Percentiles rank a stretch among this genome's conserved stretches.
These are phyloP conservation scores for Phyllostachys edulis DNA, from an alignment of 176 grass and related monocot genomes.

Conservation along the genomic window DNA sequence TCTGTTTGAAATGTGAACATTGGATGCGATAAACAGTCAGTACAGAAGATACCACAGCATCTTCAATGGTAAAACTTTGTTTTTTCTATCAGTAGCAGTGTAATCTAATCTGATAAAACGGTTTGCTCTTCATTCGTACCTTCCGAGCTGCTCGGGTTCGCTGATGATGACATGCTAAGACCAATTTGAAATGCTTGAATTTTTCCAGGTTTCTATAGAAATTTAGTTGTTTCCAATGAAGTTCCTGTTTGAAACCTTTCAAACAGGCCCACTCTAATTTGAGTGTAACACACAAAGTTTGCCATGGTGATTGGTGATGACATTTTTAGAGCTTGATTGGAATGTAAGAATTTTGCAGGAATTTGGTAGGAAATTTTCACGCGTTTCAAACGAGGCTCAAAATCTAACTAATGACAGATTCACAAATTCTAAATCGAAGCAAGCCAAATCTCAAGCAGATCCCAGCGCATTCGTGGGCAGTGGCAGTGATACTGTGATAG, in stretches of 20 bases:
- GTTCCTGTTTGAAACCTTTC: neutral
- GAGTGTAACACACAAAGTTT: too few species aligned
- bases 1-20: conserved; percentile 17
- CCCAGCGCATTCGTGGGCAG: too few species aligned
- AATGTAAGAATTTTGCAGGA: neutral
- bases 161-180: neutral
- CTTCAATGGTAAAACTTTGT: neutral
- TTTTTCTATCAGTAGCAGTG: neutral
- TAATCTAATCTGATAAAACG: neutral
- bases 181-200: neutral
- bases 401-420: neutral
- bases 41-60: neutral
- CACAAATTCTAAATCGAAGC: neutral
- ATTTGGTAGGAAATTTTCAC: neutral
- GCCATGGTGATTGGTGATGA: neutral
- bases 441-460: neutral
- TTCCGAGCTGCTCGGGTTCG: neutral
- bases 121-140: neutral
- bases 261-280: neutral
- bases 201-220: neutral
- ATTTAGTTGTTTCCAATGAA: neutral
- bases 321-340: neutral
- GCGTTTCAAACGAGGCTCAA: neutral
- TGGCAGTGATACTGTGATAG: too few species aligned
- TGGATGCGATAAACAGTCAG: neutral